Conservation (phyloP, 2,329 filamentous ascomycete genomes). For the Alternaria sp. region DNA sequence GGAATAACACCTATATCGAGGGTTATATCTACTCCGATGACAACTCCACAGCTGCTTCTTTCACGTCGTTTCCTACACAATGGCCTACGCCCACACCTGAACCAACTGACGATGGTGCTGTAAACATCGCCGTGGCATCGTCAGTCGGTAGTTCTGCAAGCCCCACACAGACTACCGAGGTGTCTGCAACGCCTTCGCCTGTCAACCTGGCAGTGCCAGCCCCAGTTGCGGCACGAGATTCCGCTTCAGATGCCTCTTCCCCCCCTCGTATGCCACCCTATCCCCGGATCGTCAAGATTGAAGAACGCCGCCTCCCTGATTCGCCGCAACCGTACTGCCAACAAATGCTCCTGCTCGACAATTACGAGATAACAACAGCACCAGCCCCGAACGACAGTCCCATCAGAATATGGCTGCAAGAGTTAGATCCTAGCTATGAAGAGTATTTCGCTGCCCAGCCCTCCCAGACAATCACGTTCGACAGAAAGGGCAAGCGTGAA, state of each 20-base stretch:
- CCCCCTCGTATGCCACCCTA: constrained; percentile 49
- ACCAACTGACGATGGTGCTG: constrained; percentile 12
- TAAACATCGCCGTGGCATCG: constrained; percentile 19
- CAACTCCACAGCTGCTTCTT: constrained; percentile 54
- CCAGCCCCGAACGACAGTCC: constrained; percentile 45
- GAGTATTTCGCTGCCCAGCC: constrained; percentile 34
- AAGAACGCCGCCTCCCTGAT: constrained; percentile 66
- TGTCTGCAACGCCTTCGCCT: constrained; percentile 17
- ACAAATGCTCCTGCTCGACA: constrained; percentile 67
- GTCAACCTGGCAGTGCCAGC: background rate
- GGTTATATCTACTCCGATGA: constrained; percentile 71
- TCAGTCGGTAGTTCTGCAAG: constrained; percentile 8
- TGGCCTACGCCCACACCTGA: constrained; percentile 31
- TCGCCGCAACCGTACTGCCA: constrained; percentile 68
- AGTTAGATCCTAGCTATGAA: constrained; percentile 50
- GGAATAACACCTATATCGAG: constrained; percentile 73
- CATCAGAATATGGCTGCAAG: constrained; percentile 52
- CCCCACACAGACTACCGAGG: constrained; percentile 18
- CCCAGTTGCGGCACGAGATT: constrained; percentile 19
- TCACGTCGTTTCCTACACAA: constrained; percentile 38
- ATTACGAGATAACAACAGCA: constrained; percentile 56
- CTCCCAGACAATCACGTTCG: constrained; percentile 14
- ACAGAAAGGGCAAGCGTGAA: constrained; percentile 24
- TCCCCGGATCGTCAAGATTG: constrained; percentile 71
- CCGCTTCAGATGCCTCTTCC: constrained; percentile 28